Percentiles rank a stretch among this genome's conserved stretches.
These are phyloP conservation scores for Kluyveromyces aestuarii DNA, from an alignment of 805 yeast genomes.

Conservation along the genomic window DNA sequence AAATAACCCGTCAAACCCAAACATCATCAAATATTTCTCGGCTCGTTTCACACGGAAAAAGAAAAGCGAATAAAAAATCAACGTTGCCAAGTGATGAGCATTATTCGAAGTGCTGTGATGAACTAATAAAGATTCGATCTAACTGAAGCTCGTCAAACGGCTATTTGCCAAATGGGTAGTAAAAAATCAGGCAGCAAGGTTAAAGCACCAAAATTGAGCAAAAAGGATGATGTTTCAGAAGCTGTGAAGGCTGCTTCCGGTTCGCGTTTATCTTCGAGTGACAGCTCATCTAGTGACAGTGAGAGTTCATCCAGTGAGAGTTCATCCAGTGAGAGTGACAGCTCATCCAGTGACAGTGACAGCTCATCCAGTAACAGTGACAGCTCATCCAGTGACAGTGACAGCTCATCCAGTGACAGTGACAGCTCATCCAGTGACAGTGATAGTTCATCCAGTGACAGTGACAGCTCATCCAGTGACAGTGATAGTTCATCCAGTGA, in stretches of 20 bases:
- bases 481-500: constrained; percentile 12
- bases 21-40: not conserved
- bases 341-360: constrained; percentile 1
- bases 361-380: not conserved
- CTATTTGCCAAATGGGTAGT: constrained; percentile 2
- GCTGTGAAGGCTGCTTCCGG: not conserved
- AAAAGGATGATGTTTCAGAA: not conserved
- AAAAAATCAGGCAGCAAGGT: constrained; percentile 3
- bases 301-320: constrained; percentile 4
- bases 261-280: constrained; percentile 5
- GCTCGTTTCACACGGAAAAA: not conserved
- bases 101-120: not conserved
- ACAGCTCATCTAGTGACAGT: constrained; percentile 8
- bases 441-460: constrained; percentile 1
- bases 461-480: not conserved
- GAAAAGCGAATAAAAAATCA: not conserved
- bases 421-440: not conserved
- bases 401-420: not conserved
- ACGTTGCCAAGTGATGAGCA: not conserved
- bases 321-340: constrained; percentile 1
- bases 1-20: not conserved
- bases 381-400: constrained; percentile 1
- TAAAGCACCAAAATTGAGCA: constrained; percentile 20
- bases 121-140: not conserved
- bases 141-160: not conserved